A percentile compares a stretch with the other conserved stretches of the same genome.
phyloP scores from a whole-genome alignment of 805 yeast genomes.

The Starmerella gropengiesseri region DNA sequence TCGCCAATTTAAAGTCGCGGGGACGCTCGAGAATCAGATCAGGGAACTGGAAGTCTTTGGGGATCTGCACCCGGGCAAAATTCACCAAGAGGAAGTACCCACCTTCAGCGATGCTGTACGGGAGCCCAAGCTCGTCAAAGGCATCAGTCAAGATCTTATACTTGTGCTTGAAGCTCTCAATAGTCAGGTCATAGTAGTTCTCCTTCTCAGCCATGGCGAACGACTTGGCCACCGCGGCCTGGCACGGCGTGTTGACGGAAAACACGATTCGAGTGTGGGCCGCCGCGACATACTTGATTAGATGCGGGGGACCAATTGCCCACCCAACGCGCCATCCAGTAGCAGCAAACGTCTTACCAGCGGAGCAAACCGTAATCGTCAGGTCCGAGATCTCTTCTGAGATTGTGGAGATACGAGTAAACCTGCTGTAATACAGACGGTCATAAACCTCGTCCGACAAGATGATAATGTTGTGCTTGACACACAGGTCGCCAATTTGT shows the following conservation, averaged over 20 bases:
- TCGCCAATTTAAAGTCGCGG: slow-evolving; percentile 76
- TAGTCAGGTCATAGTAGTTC: slow-evolving; percentile 60
- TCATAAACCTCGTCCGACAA: slow-evolving; percentile 95
- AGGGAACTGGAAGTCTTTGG: slow-evolving; percentile 62
- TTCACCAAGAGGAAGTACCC: slow-evolving; percentile 88
- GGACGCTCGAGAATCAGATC: slow-evolving; percentile 56
- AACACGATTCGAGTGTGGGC: slow-evolving; percentile 95
- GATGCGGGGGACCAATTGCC: slow-evolving; percentile 77
- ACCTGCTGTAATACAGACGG: slow-evolving; percentile 62
- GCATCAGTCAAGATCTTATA: slow-evolving; percentile 61
- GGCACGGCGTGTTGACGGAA: slow-evolving; percentile 80
- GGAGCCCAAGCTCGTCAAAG: slow-evolving; percentile 77
- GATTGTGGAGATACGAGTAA: slow-evolving; percentile 76
- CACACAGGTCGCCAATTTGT: slow-evolving; percentile 70
- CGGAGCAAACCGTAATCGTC: slow-evolving; percentile 88
- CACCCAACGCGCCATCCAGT: slow-evolving; percentile 99
- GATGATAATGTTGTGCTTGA: slow-evolving; percentile 69
- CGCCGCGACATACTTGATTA: slow-evolving; percentile 66
- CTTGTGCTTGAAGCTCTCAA: slow-evolving; percentile 57
- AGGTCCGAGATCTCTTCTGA: slow-evolving; percentile 66
- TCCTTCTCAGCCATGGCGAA: slow-evolving; percentile 49
- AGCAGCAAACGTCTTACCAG: slow-evolving; percentile 97
- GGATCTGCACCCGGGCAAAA: slow-evolving; percentile 70
- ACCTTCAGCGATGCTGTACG: slow-evolving; percentile 86
- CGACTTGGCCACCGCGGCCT: slow-evolving; percentile 81